phyloP scores from a whole-genome alignment of 1,284 basidiomycete species.

The Marasmius fiardii region DNA sequence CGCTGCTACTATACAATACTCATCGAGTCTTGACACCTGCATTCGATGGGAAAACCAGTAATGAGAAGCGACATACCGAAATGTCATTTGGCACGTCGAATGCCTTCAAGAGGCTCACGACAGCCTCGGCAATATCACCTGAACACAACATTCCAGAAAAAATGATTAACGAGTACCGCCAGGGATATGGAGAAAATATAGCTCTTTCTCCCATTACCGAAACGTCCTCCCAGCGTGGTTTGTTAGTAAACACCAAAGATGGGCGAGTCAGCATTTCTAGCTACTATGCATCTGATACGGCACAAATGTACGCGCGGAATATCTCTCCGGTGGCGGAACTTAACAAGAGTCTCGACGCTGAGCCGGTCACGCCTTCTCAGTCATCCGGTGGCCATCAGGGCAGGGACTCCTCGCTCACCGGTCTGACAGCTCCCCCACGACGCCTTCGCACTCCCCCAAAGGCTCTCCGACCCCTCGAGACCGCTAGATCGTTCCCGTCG shows the following conservation, averaged over 20 bases:
- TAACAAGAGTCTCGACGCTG: slow-evolving; percentile 14
- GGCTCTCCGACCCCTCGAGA: slow-evolving; percentile 1
- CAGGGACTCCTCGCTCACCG: slow-evolving; percentile 18
- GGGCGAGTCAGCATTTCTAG: slow-evolving; percentile 20
- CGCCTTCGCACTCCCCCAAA: slow-evolving; percentile 21
- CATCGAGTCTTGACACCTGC: slow-evolving; percentile 60
- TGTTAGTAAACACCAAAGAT: slow-evolving; percentile 15
- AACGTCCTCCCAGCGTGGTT: slow-evolving; percentile 16
- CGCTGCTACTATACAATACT: slow-evolving; percentile 62
- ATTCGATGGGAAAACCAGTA: slow-evolving; percentile 27
- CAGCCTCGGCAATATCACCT: not conserved
- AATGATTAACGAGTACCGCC: slow-evolving; percentile 19
- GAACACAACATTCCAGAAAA: slow-evolving; percentile 9
- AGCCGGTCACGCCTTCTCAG: not conserved
- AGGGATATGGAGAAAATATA: not conserved
- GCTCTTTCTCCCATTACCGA: not conserved
- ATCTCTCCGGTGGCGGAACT: slow-evolving; percentile 33
- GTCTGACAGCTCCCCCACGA: slow-evolving; percentile 27
- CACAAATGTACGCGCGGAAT: slow-evolving; percentile 21
- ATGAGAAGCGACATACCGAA: slow-evolving; percentile 10
- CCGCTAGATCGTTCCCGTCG: not conserved
- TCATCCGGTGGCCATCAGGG: slow-evolving; percentile 16
- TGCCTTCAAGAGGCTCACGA: slow-evolving; percentile 10
- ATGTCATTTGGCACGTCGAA: slow-evolving; percentile 13
- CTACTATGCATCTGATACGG: slow-evolving; percentile 22